Conservation (phyloP, 2,329 filamentous ascomycete species). For the Gyromitra esculenta region DNA sequence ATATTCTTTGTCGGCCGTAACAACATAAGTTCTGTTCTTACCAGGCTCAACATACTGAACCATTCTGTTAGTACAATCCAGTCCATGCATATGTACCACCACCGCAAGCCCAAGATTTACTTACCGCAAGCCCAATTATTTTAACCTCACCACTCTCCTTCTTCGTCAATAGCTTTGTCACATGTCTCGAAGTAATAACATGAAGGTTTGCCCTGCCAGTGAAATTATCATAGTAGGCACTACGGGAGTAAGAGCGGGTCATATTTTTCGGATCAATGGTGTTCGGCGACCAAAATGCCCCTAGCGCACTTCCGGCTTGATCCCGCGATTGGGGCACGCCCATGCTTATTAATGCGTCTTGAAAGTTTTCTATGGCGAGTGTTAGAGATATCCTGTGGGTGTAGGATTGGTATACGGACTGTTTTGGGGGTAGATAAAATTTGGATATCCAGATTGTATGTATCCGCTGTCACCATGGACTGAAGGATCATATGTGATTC, state of each 20-base stretch:
- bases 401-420: conserved; percentile 33
- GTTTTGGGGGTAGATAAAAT: conserved; percentile 56
- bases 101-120: background rate
- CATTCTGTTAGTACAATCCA: background rate
- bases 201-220: conserved; percentile 57
- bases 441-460: conserved; percentile 59
- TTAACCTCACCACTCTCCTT: conserved; percentile 39
- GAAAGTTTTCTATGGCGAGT: conserved; percentile 57
- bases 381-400: background rate
- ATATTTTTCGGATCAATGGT: conserved; percentile 58
- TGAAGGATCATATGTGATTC: conserved; percentile 59
- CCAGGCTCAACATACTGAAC: conserved; percentile 43
- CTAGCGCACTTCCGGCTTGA: conserved; percentile 54
- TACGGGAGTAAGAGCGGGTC: conserved; percentile 58
- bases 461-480: conserved; percentile 59
- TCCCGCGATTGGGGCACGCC: conserved; percentile 58
- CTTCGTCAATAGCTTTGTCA: conserved; percentile 57
- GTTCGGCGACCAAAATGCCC: conserved; percentile 59
- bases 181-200: conserved; percentile 58
- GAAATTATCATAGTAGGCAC: conserved; percentile 58
- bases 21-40: conserved; percentile 17
- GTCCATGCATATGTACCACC: background rate
- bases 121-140: conserved; percentile 47
- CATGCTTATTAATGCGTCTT: conserved; percentile 60
- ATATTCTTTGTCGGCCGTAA: conserved; percentile 59